Base-by-base conservation (phyloP, 257 asterid genomes). In the Penstemon newberryi region DNA sequence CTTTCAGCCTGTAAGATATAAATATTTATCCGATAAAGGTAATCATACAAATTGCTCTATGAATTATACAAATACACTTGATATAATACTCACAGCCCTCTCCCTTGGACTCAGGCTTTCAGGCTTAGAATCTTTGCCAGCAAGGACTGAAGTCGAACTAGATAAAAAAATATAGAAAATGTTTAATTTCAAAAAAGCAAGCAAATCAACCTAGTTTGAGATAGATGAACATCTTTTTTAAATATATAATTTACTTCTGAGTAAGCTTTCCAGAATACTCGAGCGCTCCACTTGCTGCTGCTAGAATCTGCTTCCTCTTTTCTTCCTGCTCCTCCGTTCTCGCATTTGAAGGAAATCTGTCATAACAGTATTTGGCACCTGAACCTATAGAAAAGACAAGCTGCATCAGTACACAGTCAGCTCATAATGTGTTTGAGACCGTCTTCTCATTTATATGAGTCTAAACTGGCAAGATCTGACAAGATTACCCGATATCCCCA, bases 31-130 rank as follows among this genome's bases (percentile, higher is more conserved):
- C 50, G 18, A 36, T 56, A 64, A 62, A 67, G 54, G 59, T 46
- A 70, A 70, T 39, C 42, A 64, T 4, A 52, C 36, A 70, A 54
- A 71, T 45, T 73, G 50, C 11, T 60, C 15, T 15, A 7, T 4
- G 33, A 70, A 70, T 71, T 70, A 71, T 56, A 67, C 65, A 46
- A 71, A 41, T 52, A 71, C 44, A 49, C 63, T 25, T 43, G 61
- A 63, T 62, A 80, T 49, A 68, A 74, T 68, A 85, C 97, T 79
- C 82, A 91, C 96, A 49, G 95, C 94, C 64, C 96, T 85, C 86
- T 88, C 98, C 77, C 95, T 83, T 49, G 98, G 98, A 76, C 97
- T 90, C 71, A 90, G 71, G 78, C 97, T 88, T 75, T 84, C 93
- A 70, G 88, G 75, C 70, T 80, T 85, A 42, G 95, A 73, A 67